These are phyloP conservation scores for Stephania japonica DNA, from an alignment of 164 flowering plant genomes.

Conservation along the genomic window DNA sequence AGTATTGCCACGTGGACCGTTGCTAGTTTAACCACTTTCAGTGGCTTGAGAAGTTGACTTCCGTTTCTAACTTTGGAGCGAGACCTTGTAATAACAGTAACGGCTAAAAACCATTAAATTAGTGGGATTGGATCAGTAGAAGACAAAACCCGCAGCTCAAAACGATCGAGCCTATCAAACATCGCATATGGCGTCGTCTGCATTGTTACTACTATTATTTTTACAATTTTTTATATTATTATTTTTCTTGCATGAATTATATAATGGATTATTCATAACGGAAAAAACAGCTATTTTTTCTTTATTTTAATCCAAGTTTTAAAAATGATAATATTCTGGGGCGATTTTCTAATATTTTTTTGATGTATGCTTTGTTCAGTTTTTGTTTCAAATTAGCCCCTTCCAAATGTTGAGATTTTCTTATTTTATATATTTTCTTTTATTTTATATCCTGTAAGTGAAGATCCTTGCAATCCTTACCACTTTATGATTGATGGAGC, in stretches of 20 bases:
- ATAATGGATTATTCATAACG: background rate
- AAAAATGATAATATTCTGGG: too few species aligned
- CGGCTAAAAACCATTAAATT: background rate
- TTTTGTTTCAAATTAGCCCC: too few species aligned
- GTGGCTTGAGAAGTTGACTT: background rate
- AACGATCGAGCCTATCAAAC: background rate
- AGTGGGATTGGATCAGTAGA: background rate
- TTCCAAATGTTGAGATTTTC: too few species aligned
- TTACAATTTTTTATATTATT: background rate
- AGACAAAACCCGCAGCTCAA: background rate
- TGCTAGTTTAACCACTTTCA: background rate
- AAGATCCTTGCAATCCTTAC: too few species aligned
- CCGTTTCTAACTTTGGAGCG: background rate
- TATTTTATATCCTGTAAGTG: too few species aligned
- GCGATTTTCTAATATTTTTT: background rate
- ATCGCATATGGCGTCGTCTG: background rate
- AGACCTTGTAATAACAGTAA: background rate
- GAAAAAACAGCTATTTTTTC: background rate
- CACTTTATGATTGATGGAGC: too few species aligned
- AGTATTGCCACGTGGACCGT: background rate
- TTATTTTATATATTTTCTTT: too few species aligned
- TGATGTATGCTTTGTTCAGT: too few species aligned
- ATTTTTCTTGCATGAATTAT: too few species aligned
- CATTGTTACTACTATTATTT: background rate
- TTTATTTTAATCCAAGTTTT: background rate